These are phyloP conservation scores for Rosa persica DNA, from an alignment of 306 rosid genomes.

Conservation along the genomic window DNA sequence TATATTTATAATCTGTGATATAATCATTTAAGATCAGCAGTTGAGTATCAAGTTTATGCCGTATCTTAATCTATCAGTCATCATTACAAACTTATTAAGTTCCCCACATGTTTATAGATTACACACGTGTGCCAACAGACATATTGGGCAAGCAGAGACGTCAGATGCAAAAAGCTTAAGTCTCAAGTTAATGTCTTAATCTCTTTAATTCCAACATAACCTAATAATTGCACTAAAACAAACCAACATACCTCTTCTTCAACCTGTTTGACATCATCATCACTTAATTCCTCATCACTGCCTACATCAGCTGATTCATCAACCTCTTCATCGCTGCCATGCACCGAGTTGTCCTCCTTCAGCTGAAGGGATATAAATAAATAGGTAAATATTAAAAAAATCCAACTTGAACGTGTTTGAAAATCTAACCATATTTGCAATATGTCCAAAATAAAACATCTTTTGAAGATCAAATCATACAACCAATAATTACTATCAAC, in stretches of 20 bases:
- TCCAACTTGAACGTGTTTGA: not conserved
- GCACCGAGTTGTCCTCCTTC: conserved; percentile 78
- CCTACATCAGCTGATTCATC: conserved; percentile 73
- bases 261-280: conserved; percentile 46
- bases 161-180: not conserved
- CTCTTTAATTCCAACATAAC: not conserved
- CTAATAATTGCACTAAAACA: not conserved
- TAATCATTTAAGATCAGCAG: not conserved
- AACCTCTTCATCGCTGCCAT: conserved; percentile 93
- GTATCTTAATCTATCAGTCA: not conserved
- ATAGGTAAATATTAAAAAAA: not conserved
- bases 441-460: not conserved
- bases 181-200: not conserved
- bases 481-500: not conserved
- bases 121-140: not conserved
- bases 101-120: not conserved
- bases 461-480: not conserved
- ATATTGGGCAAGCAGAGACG: not conserved
- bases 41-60: not conserved
- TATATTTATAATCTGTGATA: not conserved
- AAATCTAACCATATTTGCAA: not conserved
- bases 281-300: conserved; percentile 86
- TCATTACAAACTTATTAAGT: not conserved
- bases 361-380: conserved; percentile 40
- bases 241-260: conserved; percentile 67